Evolutionary conservation across 129 eudicot genomes (phyloP).

Genomic region (Oenanthe sinensis): DNA sequence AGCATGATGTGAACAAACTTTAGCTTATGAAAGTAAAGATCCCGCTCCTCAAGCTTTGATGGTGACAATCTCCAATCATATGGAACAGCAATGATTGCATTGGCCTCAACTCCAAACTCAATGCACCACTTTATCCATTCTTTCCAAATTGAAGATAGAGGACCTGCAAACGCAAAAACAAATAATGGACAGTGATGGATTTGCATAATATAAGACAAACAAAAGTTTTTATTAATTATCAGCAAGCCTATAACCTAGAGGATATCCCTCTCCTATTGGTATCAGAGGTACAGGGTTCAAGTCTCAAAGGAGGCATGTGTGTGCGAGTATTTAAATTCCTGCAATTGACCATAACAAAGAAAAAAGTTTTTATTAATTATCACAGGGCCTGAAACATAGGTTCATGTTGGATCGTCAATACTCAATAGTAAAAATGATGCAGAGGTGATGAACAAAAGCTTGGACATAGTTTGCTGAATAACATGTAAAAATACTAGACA

Average conservation of each 20-base stretch:
- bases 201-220: neutral
- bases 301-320: neutral
- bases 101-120: constrained; percentile 92
- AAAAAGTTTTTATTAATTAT: neutral
- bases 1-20: constrained; percentile 38
- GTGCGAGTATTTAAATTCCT: neutral
- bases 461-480: neutral
- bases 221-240: too few relatives aligned
- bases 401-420: neutral
- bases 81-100: constrained; percentile 92
- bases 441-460: neutral
- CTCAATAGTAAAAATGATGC: neutral
- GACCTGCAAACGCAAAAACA: constrained; percentile 38
- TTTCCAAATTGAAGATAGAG: constrained; percentile 97
- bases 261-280: neutral
- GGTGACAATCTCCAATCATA: constrained; percentile 97
- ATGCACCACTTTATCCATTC: constrained; percentile 99
- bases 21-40: constrained; percentile 89
- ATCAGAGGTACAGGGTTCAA: neutral
- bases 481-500: neutral
- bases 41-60: constrained; percentile 95
- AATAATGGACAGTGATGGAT: neutral
- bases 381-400: neutral
- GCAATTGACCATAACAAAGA: too few relatives aligned
- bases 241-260: neutral